These are phyloP conservation scores for Mucor velutinosus DNA, from an alignment of 371 early-diverging fungal genomes.

Conservation along the genomic window DNA sequence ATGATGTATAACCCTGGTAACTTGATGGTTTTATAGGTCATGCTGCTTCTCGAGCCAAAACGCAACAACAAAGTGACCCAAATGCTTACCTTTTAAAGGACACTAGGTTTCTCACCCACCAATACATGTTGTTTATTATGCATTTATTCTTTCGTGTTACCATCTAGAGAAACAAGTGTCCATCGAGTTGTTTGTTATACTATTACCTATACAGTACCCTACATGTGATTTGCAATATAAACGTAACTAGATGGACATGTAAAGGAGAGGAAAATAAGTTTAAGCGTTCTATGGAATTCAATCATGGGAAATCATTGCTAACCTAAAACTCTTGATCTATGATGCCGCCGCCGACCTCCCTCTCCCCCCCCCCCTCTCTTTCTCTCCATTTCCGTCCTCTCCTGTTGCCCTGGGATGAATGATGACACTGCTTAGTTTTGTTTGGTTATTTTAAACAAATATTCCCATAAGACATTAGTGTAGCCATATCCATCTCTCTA, in stretches of 20 bases:
- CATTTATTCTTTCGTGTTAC: neutral
- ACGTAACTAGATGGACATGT: neutral
- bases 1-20: slow-evolving; percentile 2
- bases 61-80: neutral
- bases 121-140: neutral
- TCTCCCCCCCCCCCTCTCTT: neutral
- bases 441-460: neutral
- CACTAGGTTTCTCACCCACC: neutral
- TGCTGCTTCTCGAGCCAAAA: neutral
- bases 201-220: neutral
- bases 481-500: neutral
- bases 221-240: neutral
- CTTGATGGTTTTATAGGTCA: neutral
- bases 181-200: neutral
- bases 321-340: neutral
- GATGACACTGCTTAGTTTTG: neutral
- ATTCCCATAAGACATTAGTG: slow-evolving; percentile 6
- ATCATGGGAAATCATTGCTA: neutral
- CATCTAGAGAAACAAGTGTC: neutral
- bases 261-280: neutral
- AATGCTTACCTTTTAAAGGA: neutral
- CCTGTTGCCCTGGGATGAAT: neutral
- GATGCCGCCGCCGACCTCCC: neutral
- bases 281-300: neutral
- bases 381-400: neutral